Base-by-base conservation (phyloP, 768 basidiomycete species). In the Suillus americanus region DNA sequence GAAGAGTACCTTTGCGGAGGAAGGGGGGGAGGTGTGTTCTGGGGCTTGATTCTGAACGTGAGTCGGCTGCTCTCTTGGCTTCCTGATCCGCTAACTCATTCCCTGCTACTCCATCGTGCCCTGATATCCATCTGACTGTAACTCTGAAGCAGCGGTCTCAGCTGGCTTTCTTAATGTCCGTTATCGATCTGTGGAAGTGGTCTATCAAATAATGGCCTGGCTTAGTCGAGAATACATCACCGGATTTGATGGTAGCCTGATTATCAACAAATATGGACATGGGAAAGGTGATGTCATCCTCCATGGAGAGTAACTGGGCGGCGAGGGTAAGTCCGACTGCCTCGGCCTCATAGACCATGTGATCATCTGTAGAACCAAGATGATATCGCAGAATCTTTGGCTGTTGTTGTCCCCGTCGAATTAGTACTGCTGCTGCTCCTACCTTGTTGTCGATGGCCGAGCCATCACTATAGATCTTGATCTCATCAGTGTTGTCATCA, bases 271-370 rank as follows among this genome's bases (percentile, higher is more conserved):
- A 55, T 0, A 76, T 62, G 0, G 62, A 61, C 0, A 66, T 67
- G 0, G 33, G n/a, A 2, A 38, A 8, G 0, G 56, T 14, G 35
- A 41, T 1, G 10, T 60, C 16, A 0, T 18, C n/a, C 9, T 50
- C 55, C 37, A 23, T 35, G 13, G 18, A 10, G 23, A 40, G 43
- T 0, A 75, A 45, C 0, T 69, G 63, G 3, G 67, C 20, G 0
- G 63, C 75, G 5, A 74, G 25, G 0, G 60, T 38, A 4, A 65
- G 59, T 0, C 73, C 73, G 0, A 73, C 65, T 1, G 66, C 65
- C 37, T 77, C 75, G 0, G 67, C 70, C 35, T 75, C 72, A 33
- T 66, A 74, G 0, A 74, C 73, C 0, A 71, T 73, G 57, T 77
- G 74, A 2, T 71, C 20, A 3, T 28, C 5, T 0, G 5, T 38